Base-by-base conservation (phyloP, 2,329 filamentous ascomycete species). In the Lasiodiplodia theobromae region DNA sequence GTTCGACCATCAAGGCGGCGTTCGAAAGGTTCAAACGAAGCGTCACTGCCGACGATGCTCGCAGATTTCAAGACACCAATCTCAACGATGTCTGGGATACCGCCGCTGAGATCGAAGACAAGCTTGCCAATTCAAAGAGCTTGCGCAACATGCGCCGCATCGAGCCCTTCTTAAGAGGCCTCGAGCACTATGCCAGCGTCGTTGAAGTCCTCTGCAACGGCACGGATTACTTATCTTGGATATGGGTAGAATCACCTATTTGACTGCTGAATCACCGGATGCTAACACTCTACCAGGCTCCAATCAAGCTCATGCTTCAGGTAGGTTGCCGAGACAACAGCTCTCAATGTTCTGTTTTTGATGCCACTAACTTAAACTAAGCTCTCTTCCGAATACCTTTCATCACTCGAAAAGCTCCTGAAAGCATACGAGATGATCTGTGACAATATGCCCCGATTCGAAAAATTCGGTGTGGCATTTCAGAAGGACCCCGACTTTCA, bases 161-260 rank as follows among this genome's bases (percentile, higher is more conserved):
- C 0, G 71, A 76, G 65, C 82, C 83, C 0, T 71, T 86, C 0
- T 78, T 86, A 25, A 69, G 71, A 0, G 81, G 79, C 0, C 69
- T 86, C 0, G 78, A 81, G 52, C 76, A 81, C 37, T 86, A 85
- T 52, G 77, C 81, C 0, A 80, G 80, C 49, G 73, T 74, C 0
- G 74, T 85, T 0, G 82, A 84, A 1, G 73, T 81, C 0, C 69
- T 84, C 0, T 86, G 84, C 70, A 83, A 85, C 56, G 83, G 82
- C 0, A 86, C 82, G 0, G 80, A 79, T 0, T 86, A 78, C 69
- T 44, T 86, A 3, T 74, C 81, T 0, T 85, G 79, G 78, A 74
- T 85, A 1, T 86, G 84, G 84, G 72, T 5, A 34, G 31, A 34
- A 34, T 34, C 31, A 34, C 31, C 1, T 34, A 34, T 34, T 34